phyloP scores from a whole-genome alignment of 2,329 filamentous ascomycete genomes.

The Cladophialophora carrionii region DNA sequence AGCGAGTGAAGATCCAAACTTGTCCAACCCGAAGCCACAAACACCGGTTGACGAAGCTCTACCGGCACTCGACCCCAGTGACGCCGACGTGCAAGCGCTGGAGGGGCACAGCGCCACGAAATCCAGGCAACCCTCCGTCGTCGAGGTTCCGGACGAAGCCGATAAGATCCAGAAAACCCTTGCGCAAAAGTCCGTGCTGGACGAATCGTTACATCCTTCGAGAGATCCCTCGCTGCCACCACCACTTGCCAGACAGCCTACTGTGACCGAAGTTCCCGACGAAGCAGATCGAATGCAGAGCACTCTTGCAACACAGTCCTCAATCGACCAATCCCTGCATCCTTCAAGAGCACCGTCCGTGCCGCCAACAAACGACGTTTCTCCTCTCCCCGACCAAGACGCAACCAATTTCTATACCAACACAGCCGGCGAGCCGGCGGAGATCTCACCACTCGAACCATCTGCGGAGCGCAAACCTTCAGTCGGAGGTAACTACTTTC shows the following conservation, averaged over 20 bases:
- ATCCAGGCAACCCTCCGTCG: constrained; percentile 58
- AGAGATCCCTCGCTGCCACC: constrained; percentile 49
- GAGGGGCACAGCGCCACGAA: constrained; percentile 52
- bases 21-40: constrained; percentile 74
- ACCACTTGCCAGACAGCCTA: constrained; percentile 48
- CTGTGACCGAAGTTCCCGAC: constrained; percentile 64
- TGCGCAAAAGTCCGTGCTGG: constrained; percentile 53
- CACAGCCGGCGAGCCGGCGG: constrained; percentile 43
- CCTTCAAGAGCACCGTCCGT: constrained; percentile 42
- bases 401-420: constrained; percentile 45
- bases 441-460: constrained; percentile 59
- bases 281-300: constrained; percentile 56
- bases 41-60: constrained; percentile 51
- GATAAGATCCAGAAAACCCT: constrained; percentile 52
- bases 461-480: constrained; percentile 52
- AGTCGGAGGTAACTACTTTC: constrained; percentile 63
- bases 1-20: constrained; percentile 88
- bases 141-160: constrained; percentile 63
- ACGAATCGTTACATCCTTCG: constrained; percentile 57
- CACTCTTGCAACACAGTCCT: constrained; percentile 52
- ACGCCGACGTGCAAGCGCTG: constrained; percentile 66
- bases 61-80: constrained; percentile 62
- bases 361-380: constrained; percentile 33
- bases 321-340: constrained; percentile 55
- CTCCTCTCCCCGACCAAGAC: constrained; percentile 35